phyloP scores from a whole-genome alignment of 768 basidiomycete species.

The Gymnopilus dilepis region DNA sequence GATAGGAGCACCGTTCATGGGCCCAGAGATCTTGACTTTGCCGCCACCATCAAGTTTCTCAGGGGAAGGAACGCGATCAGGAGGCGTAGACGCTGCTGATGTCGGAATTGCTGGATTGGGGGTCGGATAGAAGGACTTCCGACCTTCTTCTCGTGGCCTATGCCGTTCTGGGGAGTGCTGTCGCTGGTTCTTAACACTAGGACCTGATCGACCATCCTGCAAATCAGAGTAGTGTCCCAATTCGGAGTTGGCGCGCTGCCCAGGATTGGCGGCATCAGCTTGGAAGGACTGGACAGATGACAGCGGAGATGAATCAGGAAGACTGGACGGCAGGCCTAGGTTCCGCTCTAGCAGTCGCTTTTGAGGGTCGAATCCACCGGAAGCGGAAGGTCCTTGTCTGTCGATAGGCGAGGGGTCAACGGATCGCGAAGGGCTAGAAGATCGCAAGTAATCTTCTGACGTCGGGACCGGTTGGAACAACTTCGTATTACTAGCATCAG shows the following conservation, averaged over 20 bases:
- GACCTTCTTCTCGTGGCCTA: constrained; percentile 55
- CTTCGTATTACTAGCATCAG: constrained; percentile 62
- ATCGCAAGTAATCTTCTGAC: constrained; percentile 42
- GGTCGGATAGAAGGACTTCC: constrained; percentile 70
- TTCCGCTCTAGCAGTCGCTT: constrained; percentile 37
- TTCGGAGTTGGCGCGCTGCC: constrained; percentile 72
- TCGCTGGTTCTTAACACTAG: constrained; percentile 39
- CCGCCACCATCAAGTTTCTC: constrained; percentile 59
- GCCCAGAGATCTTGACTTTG: constrained; percentile 89
- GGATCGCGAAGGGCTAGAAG: constrained; percentile 63
- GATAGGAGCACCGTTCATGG: constrained; percentile 83
- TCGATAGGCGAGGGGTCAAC: constrained; percentile 54
- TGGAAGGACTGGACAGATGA: constrained; percentile 60
- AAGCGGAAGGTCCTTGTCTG: constrained; percentile 34
- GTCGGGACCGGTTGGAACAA: constrained; percentile 54
- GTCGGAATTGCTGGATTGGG: constrained; percentile 54
- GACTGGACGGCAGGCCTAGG: constrained; percentile 53
- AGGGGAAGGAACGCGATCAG: constrained; percentile 58
- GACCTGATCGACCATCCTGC: constrained; percentile 38
- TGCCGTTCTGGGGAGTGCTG: constrained; percentile 61
- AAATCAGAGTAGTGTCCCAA: constrained; percentile 81
- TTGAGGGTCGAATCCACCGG: constrained; percentile 41
- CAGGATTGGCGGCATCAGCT: constrained; percentile 67
- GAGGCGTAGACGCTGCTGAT: constrained; percentile 44
- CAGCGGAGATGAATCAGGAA: constrained; percentile 62